Evolutionary conservation across 1,139 yeast genomes (phyloP).

Genomic region (Magnusiomyces ingens): DNA sequence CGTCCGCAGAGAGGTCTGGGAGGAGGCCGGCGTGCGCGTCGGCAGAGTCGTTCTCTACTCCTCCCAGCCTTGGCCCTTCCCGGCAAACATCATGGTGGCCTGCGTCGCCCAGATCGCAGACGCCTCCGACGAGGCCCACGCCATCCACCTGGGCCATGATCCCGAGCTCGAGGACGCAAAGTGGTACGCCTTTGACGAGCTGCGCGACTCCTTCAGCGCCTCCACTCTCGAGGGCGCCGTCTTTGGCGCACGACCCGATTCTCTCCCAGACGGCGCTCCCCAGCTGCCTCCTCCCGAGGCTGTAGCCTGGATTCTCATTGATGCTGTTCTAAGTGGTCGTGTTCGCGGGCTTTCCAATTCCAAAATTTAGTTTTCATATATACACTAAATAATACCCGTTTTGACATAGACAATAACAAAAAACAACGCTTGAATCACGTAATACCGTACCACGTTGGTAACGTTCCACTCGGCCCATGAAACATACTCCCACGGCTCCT

Average conservation of each 20-base stretch:
- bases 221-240: conserved; percentile 6
- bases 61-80: conserved; percentile 96
- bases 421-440: too few relatives aligned
- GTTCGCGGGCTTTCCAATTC: conserved; percentile 6
- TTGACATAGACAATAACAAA: too few relatives aligned
- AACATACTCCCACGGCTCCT: not conserved
- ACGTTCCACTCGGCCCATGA: not conserved
- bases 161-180: conserved; percentile 76
- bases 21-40: conserved; percentile 81
- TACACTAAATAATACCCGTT: not conserved
- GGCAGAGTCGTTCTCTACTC: conserved; percentile 51
- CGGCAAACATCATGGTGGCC: conserved; percentile 89
- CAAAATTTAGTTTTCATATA: not conserved
- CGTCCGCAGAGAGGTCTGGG: conserved; percentile 86
- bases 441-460: too few relatives aligned
- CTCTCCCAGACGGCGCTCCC: conserved; percentile 29
- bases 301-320: conserved; percentile 42
- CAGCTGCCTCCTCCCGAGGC: conserved; percentile 44
- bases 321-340: conserved; percentile 29
- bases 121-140: conserved; percentile 42
- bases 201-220: conserved; percentile 31
- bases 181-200: conserved; percentile 63
- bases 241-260: conserved; percentile 18
- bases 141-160: conserved; percentile 69
- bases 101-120: conserved; percentile 68